Percentiles rank a stretch among this genome's conserved stretches.
Conservation (phyloP, 352 stramenopile species). For the Pythium aristosporum region DNA sequence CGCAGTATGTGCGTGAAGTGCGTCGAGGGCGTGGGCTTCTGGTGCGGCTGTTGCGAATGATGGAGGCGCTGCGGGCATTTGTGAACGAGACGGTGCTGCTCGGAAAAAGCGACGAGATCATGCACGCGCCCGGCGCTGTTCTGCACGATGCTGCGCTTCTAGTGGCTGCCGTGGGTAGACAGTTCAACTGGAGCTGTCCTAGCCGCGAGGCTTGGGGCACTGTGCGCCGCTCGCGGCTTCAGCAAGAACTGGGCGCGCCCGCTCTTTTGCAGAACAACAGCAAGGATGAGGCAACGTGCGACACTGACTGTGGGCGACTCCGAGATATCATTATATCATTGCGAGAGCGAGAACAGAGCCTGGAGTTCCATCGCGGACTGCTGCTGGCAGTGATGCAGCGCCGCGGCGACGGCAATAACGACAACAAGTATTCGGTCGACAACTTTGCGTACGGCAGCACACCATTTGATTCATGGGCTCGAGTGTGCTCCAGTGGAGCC, state of each 20-base stretch:
- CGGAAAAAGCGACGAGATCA: not conserved
- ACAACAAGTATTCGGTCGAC: slow-evolving; percentile 31
- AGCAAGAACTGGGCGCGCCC: not conserved
- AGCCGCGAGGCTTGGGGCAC: not conserved
- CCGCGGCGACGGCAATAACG: not conserved
- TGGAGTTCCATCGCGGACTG: slow-evolving; percentile 1
- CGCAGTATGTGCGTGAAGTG: not conserved
- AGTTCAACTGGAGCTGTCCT: not conserved
- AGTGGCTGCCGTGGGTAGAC: not conserved
- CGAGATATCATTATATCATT: not conserved
- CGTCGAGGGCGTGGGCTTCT: not conserved
- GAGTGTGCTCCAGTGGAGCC: slow-evolving; percentile 18
- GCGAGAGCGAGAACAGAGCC: slow-evolving; percentile 1
- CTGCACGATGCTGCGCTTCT: not conserved
- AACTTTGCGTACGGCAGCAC: slow-evolving; percentile 67
- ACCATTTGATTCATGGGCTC: slow-evolving; percentile 45
- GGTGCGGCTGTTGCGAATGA: not conserved
- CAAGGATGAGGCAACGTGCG: not conserved
- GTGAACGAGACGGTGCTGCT: slow-evolving; percentile 2
- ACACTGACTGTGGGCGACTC: not conserved
- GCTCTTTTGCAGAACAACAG: not conserved
- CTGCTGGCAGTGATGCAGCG: slow-evolving; percentile 2
- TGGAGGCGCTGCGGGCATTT: slow-evolving; percentile 5
- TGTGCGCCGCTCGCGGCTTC: not conserved
- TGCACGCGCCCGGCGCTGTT: not conserved